Conservation (phyloP, 352 stramenopile species). For the Pythium pectinolyticum region DNA sequence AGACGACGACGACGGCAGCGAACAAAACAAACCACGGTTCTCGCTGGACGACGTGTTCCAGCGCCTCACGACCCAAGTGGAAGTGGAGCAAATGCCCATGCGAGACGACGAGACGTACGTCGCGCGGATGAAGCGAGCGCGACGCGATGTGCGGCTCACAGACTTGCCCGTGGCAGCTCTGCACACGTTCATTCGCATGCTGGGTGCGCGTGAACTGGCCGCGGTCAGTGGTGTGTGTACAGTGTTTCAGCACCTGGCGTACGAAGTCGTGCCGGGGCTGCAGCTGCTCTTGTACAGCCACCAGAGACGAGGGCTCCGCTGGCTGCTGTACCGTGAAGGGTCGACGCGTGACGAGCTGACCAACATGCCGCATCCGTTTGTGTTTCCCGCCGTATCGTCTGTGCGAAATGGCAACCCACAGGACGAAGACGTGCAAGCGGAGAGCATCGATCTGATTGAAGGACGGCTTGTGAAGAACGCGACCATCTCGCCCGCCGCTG, state of each 20-base stretch:
- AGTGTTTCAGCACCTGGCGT: constrained; percentile 77
- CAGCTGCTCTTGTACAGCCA: constrained; percentile 75
- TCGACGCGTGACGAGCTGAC: constrained; percentile 6
- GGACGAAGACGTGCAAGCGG: constrained; percentile 5
- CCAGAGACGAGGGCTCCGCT: constrained; percentile 74
- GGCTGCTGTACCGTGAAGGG: constrained; percentile 75
- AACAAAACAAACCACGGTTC: constrained; percentile 34
- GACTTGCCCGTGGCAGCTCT: constrained; percentile 63
- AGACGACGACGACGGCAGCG: no score
- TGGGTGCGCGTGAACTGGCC: constrained; percentile 61
- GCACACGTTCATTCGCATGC: constrained; percentile 57
- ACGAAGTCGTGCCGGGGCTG: constrained; percentile 79
- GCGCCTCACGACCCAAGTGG: constrained; percentile 56
- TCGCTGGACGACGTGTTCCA: constrained; percentile 70
- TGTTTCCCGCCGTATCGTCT: constrained; percentile 26
- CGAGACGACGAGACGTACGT: constrained; percentile 67
- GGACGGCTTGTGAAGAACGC: constrained; percentile 32
- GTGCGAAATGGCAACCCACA: not conserved
- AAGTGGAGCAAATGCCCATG: constrained; percentile 65
- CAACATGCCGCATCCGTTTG: constrained; percentile 48
- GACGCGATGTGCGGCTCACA: constrained; percentile 50
- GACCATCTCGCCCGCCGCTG: constrained; percentile 20
- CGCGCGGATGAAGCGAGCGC: constrained; percentile 39
- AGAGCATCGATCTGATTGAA: constrained; percentile 65
- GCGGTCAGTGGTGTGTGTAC: constrained; percentile 62